Evolutionary conservation across 805 yeast species (phyloP).

Genomic region (Metschnikowia arizonensis): DNA sequence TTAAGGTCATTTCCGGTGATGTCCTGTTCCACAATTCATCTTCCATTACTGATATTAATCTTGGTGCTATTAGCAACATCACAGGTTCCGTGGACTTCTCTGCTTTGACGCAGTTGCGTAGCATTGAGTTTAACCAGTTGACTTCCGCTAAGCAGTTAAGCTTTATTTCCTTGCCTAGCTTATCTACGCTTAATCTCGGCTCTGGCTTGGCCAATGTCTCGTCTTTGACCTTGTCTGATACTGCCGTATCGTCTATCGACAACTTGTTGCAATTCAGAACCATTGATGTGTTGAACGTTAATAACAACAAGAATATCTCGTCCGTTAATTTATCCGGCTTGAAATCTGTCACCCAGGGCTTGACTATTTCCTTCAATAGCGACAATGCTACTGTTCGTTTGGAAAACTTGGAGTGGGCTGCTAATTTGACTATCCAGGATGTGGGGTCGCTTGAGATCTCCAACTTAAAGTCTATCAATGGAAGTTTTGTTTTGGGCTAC

Average conservation of each 20-base stretch:
- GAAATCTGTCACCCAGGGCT: constrained; percentile 30
- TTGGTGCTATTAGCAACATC: constrained; percentile 28
- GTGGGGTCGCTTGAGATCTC: constrained; percentile 28
- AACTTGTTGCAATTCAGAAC: constrained; percentile 28
- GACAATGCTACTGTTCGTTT: constrained; percentile 27
- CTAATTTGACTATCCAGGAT: constrained; percentile 44
- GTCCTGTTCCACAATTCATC: constrained; percentile 38
- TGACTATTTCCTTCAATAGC: constrained; percentile 40
- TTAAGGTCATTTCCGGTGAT: constrained; percentile 29
- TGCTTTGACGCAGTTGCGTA: constrained; percentile 38
- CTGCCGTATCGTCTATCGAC: constrained; percentile 36
- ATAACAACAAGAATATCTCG: constrained; percentile 43
- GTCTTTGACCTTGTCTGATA: constrained; percentile 36
- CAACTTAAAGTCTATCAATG: constrained; percentile 38
- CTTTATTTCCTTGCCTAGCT: constrained; percentile 40
- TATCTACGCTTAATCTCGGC: constrained; percentile 35
- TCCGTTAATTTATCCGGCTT: constrained; percentile 30
- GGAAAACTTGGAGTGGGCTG: constrained; percentile 37
- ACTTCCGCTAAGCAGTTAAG: constrained; percentile 27
- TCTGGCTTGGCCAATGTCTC: constrained; percentile 33
- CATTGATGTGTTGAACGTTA: constrained; percentile 34
- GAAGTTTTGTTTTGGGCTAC: constrained; percentile 37
- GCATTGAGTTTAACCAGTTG: constrained; percentile 33
- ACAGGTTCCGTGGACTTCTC: constrained; percentile 34
- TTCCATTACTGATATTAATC: constrained; percentile 30